Evolutionary conservation across 129 eudicot species (phyloP).

Genomic region (Centaurea solstitialis): DNA sequence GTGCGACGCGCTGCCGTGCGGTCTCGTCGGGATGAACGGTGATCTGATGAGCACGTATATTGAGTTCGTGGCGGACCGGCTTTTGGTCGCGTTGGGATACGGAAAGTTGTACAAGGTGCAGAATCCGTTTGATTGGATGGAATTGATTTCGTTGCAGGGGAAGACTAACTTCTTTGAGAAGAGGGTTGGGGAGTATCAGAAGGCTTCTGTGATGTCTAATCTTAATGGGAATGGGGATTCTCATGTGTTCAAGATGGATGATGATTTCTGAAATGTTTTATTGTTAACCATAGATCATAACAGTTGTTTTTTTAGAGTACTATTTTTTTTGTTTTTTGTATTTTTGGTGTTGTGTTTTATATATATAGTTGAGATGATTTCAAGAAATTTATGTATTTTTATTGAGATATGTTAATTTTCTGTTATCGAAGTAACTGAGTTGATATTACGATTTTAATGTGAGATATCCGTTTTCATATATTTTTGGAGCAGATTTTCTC

Average conservation of each 20-base stretch:
- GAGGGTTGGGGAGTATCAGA: slow-evolving; percentile 92
- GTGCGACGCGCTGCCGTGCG: slow-evolving; percentile 82
- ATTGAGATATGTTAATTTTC: neutral
- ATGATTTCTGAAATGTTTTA: slow-evolving; percentile 51
- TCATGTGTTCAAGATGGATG: slow-evolving; percentile 76
- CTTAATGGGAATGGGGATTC: slow-evolving; percentile 56
- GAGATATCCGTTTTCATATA: no score
- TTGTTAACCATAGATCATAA: no score
- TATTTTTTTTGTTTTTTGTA: neutral
- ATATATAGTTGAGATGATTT: neutral
- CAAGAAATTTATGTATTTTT: neutral
- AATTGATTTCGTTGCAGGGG: slow-evolving; percentile 76
- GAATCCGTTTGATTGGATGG: slow-evolving; percentile 98
- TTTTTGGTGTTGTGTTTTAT: neutral
- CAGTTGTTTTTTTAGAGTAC: neutral
- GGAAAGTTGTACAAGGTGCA: slow-evolving; percentile 57
- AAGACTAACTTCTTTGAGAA: slow-evolving; percentile 96
- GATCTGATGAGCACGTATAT: slow-evolving; percentile 80
- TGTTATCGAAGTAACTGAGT: no score
- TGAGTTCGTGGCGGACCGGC: slow-evolving; percentile 76
- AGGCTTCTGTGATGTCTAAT: slow-evolving; percentile 78
- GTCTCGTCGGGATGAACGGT: slow-evolving; percentile 82
- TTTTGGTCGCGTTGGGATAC: slow-evolving; percentile 63
- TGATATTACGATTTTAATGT: no score
- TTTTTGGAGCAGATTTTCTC: no score